Evolutionary conservation across 331 rosid genomes (phyloP).

Genomic region (Rosa hybrid): DNA sequence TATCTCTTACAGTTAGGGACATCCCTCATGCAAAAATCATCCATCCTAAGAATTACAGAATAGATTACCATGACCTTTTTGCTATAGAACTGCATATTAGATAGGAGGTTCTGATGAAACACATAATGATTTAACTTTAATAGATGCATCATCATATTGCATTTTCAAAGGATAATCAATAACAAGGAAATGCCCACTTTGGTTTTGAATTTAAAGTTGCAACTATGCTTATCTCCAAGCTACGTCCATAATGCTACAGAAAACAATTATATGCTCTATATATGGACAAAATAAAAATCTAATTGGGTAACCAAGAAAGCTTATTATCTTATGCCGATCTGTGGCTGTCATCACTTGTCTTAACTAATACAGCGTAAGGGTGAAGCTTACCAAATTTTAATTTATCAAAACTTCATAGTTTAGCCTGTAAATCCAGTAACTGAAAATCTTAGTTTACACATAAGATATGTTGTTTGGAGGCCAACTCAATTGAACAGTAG

Average conservation of each 20-base stretch:
- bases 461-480: constrained; percentile 1
- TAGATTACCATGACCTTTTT: neutral
- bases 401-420: neutral
- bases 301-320: neutral
- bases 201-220: neutral
- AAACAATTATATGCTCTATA: neutral
- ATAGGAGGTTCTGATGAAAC: too few relatives aligned
- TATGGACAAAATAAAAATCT: neutral
- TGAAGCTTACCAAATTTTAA: neutral
- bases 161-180: neutral
- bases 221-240: neutral
- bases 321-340: neutral
- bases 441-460: neutral
- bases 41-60: neutral
- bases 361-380: neutral
- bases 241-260: neutral
- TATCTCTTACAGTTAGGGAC: neutral
- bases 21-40: neutral
- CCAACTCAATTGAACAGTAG: neutral
- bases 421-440: neutral
- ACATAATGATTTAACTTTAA: neutral
- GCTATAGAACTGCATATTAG: neutral
- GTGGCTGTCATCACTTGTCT: neutral
- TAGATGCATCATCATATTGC: neutral
- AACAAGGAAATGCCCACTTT: neutral